Evolutionary conservation across 1,284 basidiomycete genomes (phyloP).

Genomic region (Thecaphora frezii): DNA sequence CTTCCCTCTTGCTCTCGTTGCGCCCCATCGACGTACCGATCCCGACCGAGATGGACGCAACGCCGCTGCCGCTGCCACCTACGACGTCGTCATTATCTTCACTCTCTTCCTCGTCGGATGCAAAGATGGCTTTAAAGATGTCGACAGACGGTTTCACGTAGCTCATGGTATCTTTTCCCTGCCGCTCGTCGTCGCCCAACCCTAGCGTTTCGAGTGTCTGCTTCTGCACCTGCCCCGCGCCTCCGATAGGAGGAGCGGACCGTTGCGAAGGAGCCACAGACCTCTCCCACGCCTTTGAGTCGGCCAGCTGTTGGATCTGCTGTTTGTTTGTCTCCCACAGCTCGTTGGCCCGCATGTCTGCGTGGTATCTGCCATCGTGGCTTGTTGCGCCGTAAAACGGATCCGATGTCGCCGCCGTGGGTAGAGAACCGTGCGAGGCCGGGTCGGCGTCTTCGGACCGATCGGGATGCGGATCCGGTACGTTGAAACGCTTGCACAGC

Average conservation of each 20-base stretch:
- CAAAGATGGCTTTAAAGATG: constrained; percentile 76
- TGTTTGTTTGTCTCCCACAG: constrained; percentile 29
- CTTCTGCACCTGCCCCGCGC: neutral
- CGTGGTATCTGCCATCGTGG: neutral
- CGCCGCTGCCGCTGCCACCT: too few relatives aligned
- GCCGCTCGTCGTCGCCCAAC: constrained; percentile 81
- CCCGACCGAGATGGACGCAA: too few relatives aligned
- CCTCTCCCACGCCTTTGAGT: neutral
- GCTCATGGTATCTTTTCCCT: constrained; percentile 80
- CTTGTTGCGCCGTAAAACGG: constrained; percentile 14
- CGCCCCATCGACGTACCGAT: too few relatives aligned
- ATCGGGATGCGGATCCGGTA: constrained; percentile 76
- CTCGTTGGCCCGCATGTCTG: constrained; percentile 14
- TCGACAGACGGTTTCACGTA: constrained; percentile 85
- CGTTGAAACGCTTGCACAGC: constrained; percentile 90
- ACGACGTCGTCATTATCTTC: constrained; percentile 77
- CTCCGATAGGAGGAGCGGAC: neutral
- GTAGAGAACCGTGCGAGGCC: too few relatives aligned
- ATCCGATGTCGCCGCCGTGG: too few relatives aligned
- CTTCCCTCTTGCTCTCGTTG: neutral
- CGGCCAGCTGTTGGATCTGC: constrained; percentile 15
- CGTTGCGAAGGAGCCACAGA: too few relatives aligned
- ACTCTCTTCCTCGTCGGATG: constrained; percentile 73
- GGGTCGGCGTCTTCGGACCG: constrained; percentile 32
- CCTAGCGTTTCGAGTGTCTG: constrained; percentile 64